phyloP scores from a whole-genome alignment of 169 alveolate species.

The Babesia divergens region DNA sequence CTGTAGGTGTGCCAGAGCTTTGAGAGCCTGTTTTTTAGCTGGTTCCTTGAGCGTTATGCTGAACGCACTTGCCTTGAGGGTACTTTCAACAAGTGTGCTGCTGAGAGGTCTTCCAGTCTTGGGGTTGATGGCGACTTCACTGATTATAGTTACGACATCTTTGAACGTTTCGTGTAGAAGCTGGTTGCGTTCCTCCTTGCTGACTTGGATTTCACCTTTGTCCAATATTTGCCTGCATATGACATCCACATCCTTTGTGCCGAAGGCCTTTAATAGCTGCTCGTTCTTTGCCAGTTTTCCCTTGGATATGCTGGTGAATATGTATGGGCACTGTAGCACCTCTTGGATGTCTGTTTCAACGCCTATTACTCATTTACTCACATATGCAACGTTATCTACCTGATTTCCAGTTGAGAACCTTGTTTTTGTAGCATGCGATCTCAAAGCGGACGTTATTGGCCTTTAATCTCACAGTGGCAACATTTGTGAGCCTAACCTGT shows the following conservation, averaged over 20 bases:
- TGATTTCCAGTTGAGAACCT: slow-evolving; percentile 90
- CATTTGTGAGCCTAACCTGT: slow-evolving; percentile 92
- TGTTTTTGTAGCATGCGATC: slow-evolving; percentile 95
- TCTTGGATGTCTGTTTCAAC: slow-evolving; percentile 89
- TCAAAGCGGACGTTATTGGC: slow-evolving; percentile 89
- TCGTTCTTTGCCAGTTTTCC: slow-evolving; percentile 91
- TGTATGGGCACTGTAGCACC: slow-evolving; percentile 88
- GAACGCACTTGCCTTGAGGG: slow-evolving; percentile 74
- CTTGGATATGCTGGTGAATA: slow-evolving; percentile 90
- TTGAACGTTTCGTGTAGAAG: slow-evolving; percentile 75
- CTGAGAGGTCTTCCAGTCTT: slow-evolving; percentile 84
- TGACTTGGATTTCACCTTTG: slow-evolving; percentile 88
- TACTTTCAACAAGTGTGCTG: slow-evolving; percentile 78
- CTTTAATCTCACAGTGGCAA: slow-evolving; percentile 90
- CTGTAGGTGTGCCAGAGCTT: slow-evolving; percentile 76
- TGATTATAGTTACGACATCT: slow-evolving; percentile 77
- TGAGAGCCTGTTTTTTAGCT: slow-evolving; percentile 81
- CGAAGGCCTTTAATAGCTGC: slow-evolving; percentile 85
- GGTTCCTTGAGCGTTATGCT: slow-evolving; percentile 77
- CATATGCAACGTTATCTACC: slow-evolving; percentile 36
- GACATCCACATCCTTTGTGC: slow-evolving; percentile 79
- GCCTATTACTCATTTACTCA: slow-evolving; percentile 58
- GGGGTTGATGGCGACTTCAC: slow-evolving; percentile 81
- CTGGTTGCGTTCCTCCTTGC: slow-evolving; percentile 84
- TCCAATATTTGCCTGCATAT: slow-evolving; percentile 88